These are phyloP conservation scores for Talaromyces funiculosus DNA, from an alignment of 2,329 filamentous ascomycete species.

Conservation along the genomic window DNA sequence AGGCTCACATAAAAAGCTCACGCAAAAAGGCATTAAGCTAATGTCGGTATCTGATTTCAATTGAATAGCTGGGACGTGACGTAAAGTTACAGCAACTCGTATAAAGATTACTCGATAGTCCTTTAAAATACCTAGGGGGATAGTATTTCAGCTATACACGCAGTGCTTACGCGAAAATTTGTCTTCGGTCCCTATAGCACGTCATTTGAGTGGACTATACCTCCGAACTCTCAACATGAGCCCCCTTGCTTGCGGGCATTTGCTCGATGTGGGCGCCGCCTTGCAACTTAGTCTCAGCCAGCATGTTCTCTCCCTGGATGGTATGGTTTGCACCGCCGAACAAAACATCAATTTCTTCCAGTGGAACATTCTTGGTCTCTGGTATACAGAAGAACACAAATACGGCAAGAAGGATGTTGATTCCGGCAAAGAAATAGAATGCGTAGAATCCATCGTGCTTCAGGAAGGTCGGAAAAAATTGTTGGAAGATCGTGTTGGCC, in stretches of 20 bases:
- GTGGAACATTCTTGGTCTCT: slow-evolving; percentile 20
- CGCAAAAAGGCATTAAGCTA: no score
- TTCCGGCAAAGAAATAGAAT: slow-evolving; percentile 52
- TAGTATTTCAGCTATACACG: not conserved
- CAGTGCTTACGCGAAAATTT: not conserved
- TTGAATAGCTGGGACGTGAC: no score
- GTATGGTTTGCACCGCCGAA: slow-evolving; percentile 36
- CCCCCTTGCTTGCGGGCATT: not conserved
- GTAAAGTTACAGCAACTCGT: no score
- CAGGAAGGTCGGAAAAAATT: slow-evolving; percentile 65
- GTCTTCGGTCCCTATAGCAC: not conserved
- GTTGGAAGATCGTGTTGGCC: slow-evolving; percentile 62
- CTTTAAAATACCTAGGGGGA: not conserved
- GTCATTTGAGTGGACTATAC: not conserved
- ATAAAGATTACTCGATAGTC: not conserved
- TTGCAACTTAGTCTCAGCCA: slow-evolving; percentile 9
- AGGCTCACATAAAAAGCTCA: no score
- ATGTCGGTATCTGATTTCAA: no score
- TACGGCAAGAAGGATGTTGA: slow-evolving; percentile 45
- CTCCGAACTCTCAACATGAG: slow-evolving; percentile 3
- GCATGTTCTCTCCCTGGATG: slow-evolving; percentile 25
- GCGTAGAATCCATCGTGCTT: slow-evolving; percentile 53
- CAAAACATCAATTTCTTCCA: slow-evolving; percentile 35
- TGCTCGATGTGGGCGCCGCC: not conserved
- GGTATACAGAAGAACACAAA: slow-evolving; percentile 48